A percentile compares a stretch with the other conserved stretches of the same genome.
phyloP scores from a whole-genome alignment of 768 basidiomycete genomes.

The Suillus occidentalis region DNA sequence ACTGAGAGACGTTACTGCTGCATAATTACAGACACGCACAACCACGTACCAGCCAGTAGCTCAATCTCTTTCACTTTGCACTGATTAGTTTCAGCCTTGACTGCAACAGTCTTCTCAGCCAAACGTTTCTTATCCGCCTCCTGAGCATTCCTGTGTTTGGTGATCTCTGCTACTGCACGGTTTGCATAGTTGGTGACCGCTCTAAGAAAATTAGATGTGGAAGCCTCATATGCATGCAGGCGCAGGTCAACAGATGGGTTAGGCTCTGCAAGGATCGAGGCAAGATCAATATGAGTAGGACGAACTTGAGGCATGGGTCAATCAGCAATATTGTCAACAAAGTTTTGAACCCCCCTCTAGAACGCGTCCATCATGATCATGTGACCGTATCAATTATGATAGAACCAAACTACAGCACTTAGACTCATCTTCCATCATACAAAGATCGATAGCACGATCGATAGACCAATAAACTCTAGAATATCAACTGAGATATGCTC shows the following conservation, averaged over 20 bases:
- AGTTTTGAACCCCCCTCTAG: neutral
- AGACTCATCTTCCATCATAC: neutral
- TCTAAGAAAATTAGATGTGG: constrained; percentile 70
- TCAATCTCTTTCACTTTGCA: constrained; percentile 82
- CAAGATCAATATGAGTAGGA: constrained; percentile 58
- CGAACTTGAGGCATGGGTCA: constrained; percentile 6
- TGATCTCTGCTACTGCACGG: constrained; percentile 66
- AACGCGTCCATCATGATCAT: constrained; percentile 29
- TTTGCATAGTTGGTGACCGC: constrained; percentile 74
- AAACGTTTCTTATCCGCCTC: constrained; percentile 60
- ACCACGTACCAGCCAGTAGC: constrained; percentile 65
- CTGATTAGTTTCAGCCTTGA: constrained; percentile 68
- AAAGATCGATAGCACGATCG: neutral
- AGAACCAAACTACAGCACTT: neutral
- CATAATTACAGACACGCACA: neutral
- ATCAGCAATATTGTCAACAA: neutral
- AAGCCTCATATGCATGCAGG: constrained; percentile 59
- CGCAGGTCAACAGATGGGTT: constrained; percentile 66
- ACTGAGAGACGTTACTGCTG: constrained; percentile 35
- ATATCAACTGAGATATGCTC: neutral
- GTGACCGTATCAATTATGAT: constrained; percentile 19
- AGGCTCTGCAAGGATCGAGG: constrained; percentile 50
- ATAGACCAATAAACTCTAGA: neutral
- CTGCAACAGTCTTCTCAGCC: constrained; percentile 57
- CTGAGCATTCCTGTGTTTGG: constrained; percentile 64